A percentile compares a stretch with the other conserved stretches of the same genome.
Conservation (phyloP, 257 asterid genomes). For the Salvia hispanica region DNA sequence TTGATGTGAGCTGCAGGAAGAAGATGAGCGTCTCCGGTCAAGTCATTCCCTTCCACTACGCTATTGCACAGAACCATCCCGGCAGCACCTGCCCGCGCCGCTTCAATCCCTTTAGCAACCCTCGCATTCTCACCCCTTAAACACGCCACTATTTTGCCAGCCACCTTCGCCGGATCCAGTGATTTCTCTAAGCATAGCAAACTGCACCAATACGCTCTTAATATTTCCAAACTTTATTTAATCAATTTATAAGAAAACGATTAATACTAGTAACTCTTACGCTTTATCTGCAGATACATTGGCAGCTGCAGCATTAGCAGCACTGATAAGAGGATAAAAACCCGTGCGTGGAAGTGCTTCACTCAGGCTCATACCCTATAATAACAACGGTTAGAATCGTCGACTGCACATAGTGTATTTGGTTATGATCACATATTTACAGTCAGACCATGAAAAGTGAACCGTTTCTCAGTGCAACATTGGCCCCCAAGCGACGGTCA, state of each 20-base stretch:
- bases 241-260: neutral
- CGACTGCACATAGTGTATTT: too few relatives aligned
- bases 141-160: conserved; percentile 66
- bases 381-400: too few relatives aligned
- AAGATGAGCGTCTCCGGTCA: conserved; percentile 42
- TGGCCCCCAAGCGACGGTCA: conserved; percentile 42
- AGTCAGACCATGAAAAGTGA: conserved; percentile 11
- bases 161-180: conserved; percentile 47
- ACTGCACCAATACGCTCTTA: conserved; percentile 31
- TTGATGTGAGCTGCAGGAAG: conserved; percentile 59
- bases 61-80: conserved; percentile 63
- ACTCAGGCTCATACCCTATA: conserved; percentile 49
- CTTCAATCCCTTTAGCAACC: conserved; percentile 45
- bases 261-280: conserved; percentile 34
- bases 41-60: conserved; percentile 23
- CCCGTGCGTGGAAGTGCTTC: conserved; percentile 31
- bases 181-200: conserved; percentile 39
- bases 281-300: conserved; percentile 39
- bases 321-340: conserved; percentile 45
- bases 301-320: conserved; percentile 38
- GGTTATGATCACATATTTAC: too few relatives aligned
- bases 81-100: conserved; percentile 55
- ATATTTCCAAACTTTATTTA: too few relatives aligned
- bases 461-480: conserved; percentile 41
- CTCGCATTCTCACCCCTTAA: conserved; percentile 42